A percentile compares a stretch with the other conserved stretches of the same genome.
phyloP scores from a whole-genome alignment of 768 basidiomycete species.

The Clitopilus passeckerianus region DNA sequence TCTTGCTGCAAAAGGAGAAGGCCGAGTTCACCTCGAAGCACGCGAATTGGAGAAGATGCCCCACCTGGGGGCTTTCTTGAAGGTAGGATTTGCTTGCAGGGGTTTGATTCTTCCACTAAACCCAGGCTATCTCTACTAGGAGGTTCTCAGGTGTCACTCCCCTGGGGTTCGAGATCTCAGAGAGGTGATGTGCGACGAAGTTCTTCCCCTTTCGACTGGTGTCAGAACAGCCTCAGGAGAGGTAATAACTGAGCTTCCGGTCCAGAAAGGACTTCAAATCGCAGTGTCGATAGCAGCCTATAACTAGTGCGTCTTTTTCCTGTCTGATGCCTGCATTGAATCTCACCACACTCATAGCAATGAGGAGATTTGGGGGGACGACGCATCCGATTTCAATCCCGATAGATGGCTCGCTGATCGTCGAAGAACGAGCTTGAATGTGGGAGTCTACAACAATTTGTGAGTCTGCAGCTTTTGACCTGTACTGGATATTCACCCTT shows the following conservation, averaged over 20 bases:
- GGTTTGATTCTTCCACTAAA: neutral
- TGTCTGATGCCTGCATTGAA: neutral
- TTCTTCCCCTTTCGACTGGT: conserved; percentile 54
- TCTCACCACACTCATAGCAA: conserved; percentile 23
- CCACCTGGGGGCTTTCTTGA: conserved; percentile 44
- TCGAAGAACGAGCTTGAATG: conserved; percentile 30
- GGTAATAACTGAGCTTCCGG: conserved; percentile 33
- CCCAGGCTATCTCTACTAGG: conserved; percentile 19
- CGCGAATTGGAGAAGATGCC: conserved; percentile 48
- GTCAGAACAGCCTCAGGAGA: conserved; percentile 41
- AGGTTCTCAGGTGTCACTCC: conserved; percentile 50
- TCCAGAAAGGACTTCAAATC: conserved; percentile 47
- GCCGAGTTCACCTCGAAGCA: conserved; percentile 35
- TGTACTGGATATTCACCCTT: neutral
- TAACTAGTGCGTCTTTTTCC: conserved; percentile 37
- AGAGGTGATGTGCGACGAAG: conserved; percentile 44
- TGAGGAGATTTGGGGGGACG: conserved; percentile 50
- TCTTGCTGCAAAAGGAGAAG: conserved; percentile 28
- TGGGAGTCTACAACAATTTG: conserved; percentile 45
- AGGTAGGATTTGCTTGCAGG: conserved; percentile 19
- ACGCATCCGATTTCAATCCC: conserved; percentile 50
- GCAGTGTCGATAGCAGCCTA: conserved; percentile 50
- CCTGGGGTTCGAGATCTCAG: conserved; percentile 50
- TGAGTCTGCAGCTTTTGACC: conserved; percentile 18
- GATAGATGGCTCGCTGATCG: conserved; percentile 44